Evolutionary conservation across 164 flowering plant genomes (phyloP).

Genomic region (Berberis vulgaris): DNA sequence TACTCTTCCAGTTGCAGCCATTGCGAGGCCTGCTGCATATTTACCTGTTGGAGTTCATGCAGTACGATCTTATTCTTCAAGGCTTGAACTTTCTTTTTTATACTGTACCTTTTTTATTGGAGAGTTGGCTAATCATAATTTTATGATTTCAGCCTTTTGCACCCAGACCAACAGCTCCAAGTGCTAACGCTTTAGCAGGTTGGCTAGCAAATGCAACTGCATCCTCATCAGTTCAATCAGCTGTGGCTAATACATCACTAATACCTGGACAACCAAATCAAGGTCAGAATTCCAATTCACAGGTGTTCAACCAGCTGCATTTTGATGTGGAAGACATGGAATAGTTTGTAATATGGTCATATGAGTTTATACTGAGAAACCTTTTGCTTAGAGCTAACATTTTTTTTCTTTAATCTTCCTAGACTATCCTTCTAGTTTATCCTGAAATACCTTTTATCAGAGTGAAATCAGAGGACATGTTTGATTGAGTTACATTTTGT

Average conservation of each 20-base stretch:
- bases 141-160: conserved; percentile 56
- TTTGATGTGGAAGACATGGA: no score
- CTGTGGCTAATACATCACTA: conserved; percentile 71
- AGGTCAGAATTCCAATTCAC: conserved; percentile 29
- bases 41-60: conserved; percentile 66
- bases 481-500: no score
- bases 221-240: conserved; percentile 78
- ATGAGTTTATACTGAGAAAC: no score
- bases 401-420: no score
- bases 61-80: conserved; percentile 32
- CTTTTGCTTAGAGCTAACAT: no score
- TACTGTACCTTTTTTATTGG: not conserved
- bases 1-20: conserved; percentile 58
- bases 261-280: conserved; percentile 61
- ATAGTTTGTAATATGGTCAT: no score
- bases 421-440: no score
- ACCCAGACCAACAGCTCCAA: conserved; percentile 39
- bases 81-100: conserved; percentile 2
- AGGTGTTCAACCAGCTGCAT: not conserved
- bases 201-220: conserved; percentile 90
- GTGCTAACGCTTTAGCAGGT: conserved; percentile 69
- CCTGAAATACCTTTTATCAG: no score
- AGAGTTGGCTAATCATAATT: not conserved
- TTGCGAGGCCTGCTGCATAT: conserved; percentile 60
- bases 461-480: no score